Evolutionary conservation across 345 rosid genomes (phyloP).

Genomic region (Cardamine chenopodiifolia): DNA sequence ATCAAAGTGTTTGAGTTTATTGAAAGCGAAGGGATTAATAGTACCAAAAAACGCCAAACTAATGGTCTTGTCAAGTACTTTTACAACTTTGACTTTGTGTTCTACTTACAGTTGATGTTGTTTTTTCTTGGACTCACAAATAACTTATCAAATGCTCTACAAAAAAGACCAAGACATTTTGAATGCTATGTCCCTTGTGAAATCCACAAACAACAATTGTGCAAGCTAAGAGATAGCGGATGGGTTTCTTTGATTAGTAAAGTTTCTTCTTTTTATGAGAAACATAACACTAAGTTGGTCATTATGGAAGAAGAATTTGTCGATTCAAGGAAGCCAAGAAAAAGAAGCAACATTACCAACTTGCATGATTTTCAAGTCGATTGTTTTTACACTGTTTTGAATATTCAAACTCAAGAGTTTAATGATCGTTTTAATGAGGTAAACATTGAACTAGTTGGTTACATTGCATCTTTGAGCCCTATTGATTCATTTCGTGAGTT

Average conservation of each 20-base stretch:
- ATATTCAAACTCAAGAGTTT: no score
- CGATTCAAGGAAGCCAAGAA: not conserved
- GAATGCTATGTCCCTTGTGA: not conserved
- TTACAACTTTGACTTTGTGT: not conserved
- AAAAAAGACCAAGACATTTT: not conserved
- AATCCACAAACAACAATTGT: not conserved
- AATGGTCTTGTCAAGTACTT: not conserved
- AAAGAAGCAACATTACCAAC: not conserved
- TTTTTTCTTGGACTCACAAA: not conserved
- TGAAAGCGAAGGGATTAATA: not conserved
- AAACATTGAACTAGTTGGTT: no score
- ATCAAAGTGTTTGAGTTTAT: not conserved
- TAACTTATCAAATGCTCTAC: not conserved
- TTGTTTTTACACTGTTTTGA: no score
- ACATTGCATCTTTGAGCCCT: not conserved
- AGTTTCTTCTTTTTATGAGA: no score
- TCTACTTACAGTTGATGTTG: not conserved
- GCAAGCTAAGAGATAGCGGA: not conserved
- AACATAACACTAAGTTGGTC: not conserved
- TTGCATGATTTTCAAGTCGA: no score
- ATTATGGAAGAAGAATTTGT: not conserved
- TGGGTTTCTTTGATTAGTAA: not conserved
- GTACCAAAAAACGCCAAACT: not conserved
- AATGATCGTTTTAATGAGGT: no score
- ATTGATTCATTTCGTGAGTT: not conserved